Conservation (phyloP, 768 basidiomycete species). For the Phlegmacium glaucopus region DNA sequence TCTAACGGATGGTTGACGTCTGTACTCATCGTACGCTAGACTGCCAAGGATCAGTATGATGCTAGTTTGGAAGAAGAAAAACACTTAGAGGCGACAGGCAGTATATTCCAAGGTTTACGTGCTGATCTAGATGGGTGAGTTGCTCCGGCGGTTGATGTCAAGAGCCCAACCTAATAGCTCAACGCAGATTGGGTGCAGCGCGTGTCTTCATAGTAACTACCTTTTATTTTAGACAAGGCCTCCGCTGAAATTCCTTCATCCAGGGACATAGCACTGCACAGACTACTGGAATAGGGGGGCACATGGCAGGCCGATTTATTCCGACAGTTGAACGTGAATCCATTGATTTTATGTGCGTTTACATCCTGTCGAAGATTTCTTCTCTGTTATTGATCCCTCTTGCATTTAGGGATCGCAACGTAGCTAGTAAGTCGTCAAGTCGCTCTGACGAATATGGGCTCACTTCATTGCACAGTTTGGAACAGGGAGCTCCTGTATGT, state of each 20-base stretch:
- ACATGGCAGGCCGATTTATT: slow-evolving; percentile 80
- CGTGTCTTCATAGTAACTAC: slow-evolving; percentile 79
- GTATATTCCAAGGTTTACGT: slow-evolving; percentile 82
- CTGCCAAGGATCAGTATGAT: slow-evolving; percentile 79
- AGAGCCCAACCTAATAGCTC: neutral
- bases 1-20: neutral
- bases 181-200: slow-evolving; percentile 55
- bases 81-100: slow-evolving; percentile 60
- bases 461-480: slow-evolving; percentile 54
- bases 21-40: slow-evolving; percentile 39
- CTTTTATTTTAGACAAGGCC: neutral
- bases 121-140: slow-evolving; percentile 81
- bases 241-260: neutral
- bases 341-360: slow-evolving; percentile 76
- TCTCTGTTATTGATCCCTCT: neutral
- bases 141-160: neutral
- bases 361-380: neutral
- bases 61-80: slow-evolving; percentile 63
- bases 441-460: neutral
- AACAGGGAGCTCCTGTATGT: slow-evolving; percentile 86
- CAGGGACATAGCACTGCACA: slow-evolving; percentile 90
- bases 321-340: slow-evolving; percentile 96
- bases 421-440: slow-evolving; percentile 48
- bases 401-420: slow-evolving; percentile 67
- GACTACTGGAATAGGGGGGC: slow-evolving; percentile 76